Base-by-base conservation (phyloP, 1,139 yeast species). In the Candida albicans region DNA sequence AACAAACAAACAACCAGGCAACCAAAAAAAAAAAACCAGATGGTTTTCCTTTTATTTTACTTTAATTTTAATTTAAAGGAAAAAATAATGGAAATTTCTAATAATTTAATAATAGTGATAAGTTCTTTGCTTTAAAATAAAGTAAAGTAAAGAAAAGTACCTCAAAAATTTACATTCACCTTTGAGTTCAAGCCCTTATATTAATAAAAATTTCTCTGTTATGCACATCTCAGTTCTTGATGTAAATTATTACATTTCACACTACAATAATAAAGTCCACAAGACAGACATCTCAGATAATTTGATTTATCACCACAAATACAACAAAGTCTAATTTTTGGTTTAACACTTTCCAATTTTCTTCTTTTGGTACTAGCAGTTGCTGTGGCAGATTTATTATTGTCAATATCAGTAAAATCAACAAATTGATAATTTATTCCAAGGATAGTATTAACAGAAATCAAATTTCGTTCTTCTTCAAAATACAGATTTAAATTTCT, bases 381-480 rank as follows among this genome's bases (percentile, higher is more conserved):
- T 3, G 22, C 5, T 4, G 5, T 18, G 5, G 5, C 5, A 3
- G 22, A 18, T 18, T 18, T 18, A 18, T 18, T 5, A 18, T 33
- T 53, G 31, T 13, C 51, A 43, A 33, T 56, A 35, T 55, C 58
- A 39, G 45, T 54, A 48, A 51, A 71, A 43, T 72, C 77, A 33
- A 73, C 64, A 51, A 73, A 73, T 47, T 70, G 75, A 53, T 61
- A 73, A 52, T 70, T 71, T 35, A 67, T 61, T 33, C 64, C 63
- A 41, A 73, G 61, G 25, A 73, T 73, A 33, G 75, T 60, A 50
- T 73, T 73, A 33, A 73, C 62, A 11, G 75, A 64, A 18, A 73
- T 68, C 52, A 72, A 61, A 52, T 73, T 72, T 35, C 76, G 58
- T 46, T 73, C 79, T 52, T 73, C 78, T 55, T 73, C 79, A 47